Base-by-base conservation (phyloP, 345 rosid species). In the Camelina hispida region DNA sequence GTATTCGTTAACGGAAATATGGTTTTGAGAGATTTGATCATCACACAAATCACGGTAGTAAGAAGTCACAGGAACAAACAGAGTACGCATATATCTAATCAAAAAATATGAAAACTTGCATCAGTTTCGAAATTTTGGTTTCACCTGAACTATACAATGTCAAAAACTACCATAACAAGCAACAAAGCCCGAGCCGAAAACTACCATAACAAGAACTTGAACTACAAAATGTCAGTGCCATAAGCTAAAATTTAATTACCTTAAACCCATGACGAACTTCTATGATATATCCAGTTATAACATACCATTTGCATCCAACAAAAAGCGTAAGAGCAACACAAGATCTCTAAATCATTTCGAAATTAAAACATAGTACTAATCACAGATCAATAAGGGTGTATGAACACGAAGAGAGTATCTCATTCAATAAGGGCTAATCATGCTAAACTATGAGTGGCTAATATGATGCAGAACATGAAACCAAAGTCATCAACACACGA, bases 391-490 rank as follows among this genome's bases (percentile, higher is more conserved):
- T 22, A 71, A 34, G 12, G 13, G 23, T 35, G 23, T 35, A 62
- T n/a, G 42, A 72, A 40, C 61, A 72, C 38, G 40, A 61, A 71
- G 58, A 59, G 47, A 46, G 17, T n/a, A 59, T 11, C 43, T 25
- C 9, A 28, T 7, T 13, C 28, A 60, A 38, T 11, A 1, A 69
- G 42, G 18, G 54, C 16, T 23, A 53, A 53, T 4, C 57, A 18
- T 28, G 54, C 54, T 69, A 14, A 17, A 25, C 7, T 1, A 53
- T 3, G 17, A 2, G 34, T 35, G 14, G 34, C 37, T 14, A 35
- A 44, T 43, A 63, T 8, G 40, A 61, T 20, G 48, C 71, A 44
- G 34, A 62, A 17, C 35, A 14, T 35, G 66, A 65, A 22, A 54
- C 1, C 28, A 75, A 75, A 25, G 46, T 6, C 14, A 35, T 17